Evolutionary conservation across 352 stramenopile genomes (phyloP).

Genomic region (Pythium sukuiense): DNA sequence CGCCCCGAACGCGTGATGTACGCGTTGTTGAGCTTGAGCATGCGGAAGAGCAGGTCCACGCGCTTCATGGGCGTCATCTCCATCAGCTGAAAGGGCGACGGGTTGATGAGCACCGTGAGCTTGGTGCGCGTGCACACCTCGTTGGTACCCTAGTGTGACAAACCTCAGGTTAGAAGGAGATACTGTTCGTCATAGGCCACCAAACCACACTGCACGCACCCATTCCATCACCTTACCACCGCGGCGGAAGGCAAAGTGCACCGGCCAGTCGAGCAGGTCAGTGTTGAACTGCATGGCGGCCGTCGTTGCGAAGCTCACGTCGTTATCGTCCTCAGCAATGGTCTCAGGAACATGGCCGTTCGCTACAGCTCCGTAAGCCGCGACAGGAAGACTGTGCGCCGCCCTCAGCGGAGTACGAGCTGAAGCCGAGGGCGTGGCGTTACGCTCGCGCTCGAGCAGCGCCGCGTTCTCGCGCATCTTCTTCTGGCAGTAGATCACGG

Average conservation of each 20-base stretch:
- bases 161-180: not conserved
- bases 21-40: slow-evolving; percentile 89
- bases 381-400: slow-evolving; percentile 3
- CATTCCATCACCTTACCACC: slow-evolving; percentile 79
- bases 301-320: not conserved
- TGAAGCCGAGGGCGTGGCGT: not conserved
- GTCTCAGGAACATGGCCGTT: not conserved
- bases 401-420: slow-evolving; percentile 11
- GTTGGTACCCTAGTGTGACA: slow-evolving; percentile 44
- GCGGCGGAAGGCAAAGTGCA: slow-evolving; percentile 69
- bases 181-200: not conserved
- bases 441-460: slow-evolving; percentile 2
- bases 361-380: slow-evolving; percentile 8
- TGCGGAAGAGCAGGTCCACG: slow-evolving; percentile 85
- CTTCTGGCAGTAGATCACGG: slow-evolving; percentile 58
- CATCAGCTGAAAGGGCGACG: slow-evolving; percentile 81
- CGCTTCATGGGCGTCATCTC: slow-evolving; percentile 83
- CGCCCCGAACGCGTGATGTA: slow-evolving; percentile 81
- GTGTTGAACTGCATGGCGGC: slow-evolving; percentile 6
- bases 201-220: slow-evolving; percentile 26
- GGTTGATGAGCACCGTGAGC: slow-evolving; percentile 73
- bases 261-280: slow-evolving; percentile 44
- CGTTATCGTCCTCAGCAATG: not conserved
- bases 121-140: slow-evolving; percentile 59
- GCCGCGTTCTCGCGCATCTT: slow-evolving; percentile 25